phyloP scores from a whole-genome alignment of 2,329 filamentous ascomycete genomes.

The Colletotrichum cordylinicola region DNA sequence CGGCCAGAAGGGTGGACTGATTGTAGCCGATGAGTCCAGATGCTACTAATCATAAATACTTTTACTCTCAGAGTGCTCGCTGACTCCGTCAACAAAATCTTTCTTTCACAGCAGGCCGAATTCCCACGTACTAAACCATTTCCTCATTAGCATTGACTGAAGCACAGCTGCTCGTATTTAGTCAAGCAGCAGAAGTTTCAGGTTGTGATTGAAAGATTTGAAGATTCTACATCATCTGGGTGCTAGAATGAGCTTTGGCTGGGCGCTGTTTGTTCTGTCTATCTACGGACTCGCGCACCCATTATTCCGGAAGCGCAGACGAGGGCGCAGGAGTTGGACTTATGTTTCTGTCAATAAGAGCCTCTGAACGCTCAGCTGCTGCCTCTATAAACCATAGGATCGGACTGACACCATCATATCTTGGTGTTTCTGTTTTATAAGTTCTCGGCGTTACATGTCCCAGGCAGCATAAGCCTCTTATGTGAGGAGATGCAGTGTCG shows the following conservation, averaged over 20 bases:
- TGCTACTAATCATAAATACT: too few species aligned
- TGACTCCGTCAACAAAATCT: not conserved
- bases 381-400: not conserved
- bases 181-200: not conserved
- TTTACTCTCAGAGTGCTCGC: not conserved
- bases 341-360: not conserved
- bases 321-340: not conserved
- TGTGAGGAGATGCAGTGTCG: not conserved
- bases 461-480: not conserved
- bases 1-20: accelerated
- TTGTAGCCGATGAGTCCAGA: not conserved
- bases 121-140: not conserved
- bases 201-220: not conserved
- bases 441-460: not conserved
- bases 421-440: not conserved
- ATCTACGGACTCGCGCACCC: not conserved
- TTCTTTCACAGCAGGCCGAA: not conserved
- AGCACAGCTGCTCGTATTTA: not conserved
- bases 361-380: not conserved
- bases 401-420: accelerated
- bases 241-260: not conserved
- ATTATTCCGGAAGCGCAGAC: not conserved
- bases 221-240: accelerated
- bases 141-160: not conserved
- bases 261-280: not conserved